Evolutionary conservation across 805 yeast genomes (phyloP).

Genomic region (Candida chilensis): DNA sequence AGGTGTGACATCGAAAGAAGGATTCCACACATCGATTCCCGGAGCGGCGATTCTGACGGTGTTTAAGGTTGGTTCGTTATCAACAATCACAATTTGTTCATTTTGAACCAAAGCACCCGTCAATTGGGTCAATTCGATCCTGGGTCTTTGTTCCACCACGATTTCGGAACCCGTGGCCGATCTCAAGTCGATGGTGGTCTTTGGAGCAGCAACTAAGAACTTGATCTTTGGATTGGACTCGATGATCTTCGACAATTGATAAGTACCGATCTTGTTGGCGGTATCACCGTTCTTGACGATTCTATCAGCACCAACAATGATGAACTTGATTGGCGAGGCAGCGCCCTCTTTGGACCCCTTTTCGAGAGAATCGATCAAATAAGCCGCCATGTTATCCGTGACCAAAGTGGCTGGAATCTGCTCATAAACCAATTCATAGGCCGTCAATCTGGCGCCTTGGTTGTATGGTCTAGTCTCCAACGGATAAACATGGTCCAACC

Average conservation of each 20-base stretch:
- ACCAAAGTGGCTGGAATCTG: constrained; percentile 80
- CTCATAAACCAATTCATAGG: constrained; percentile 83
- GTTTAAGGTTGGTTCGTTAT: constrained; percentile 26
- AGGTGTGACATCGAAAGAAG: constrained; percentile 93
- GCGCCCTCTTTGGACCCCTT: constrained; percentile 7
- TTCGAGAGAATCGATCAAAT: constrained; percentile 43
- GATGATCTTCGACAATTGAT: constrained; percentile 73
- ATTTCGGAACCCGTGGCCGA: constrained; percentile 67
- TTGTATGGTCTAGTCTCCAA: constrained; percentile 95
- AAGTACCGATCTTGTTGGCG: constrained; percentile 95
- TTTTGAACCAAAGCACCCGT: constrained; percentile 52
- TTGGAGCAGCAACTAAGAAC: constrained; percentile 93
- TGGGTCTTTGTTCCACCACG: constrained; percentile 81
- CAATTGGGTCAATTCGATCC: constrained; percentile 67
- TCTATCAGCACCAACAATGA: constrained; percentile 93
- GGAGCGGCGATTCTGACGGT: constrained; percentile 84
- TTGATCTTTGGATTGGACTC: constrained; percentile 56
- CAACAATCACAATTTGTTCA: constrained; percentile 17
- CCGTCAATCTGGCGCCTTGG: constrained; percentile 91
- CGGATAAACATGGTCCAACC: constrained; percentile 68
- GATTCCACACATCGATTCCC: constrained; percentile 86
- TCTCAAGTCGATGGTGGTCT: constrained; percentile 72
- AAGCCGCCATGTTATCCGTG: constrained; percentile 88
- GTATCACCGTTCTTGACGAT: constrained; percentile 91
- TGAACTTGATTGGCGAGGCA: constrained; percentile 69